Conservation (phyloP, 176 grass and related monocot species). For the bread wheat (Triticum aestivum) region DNA sequence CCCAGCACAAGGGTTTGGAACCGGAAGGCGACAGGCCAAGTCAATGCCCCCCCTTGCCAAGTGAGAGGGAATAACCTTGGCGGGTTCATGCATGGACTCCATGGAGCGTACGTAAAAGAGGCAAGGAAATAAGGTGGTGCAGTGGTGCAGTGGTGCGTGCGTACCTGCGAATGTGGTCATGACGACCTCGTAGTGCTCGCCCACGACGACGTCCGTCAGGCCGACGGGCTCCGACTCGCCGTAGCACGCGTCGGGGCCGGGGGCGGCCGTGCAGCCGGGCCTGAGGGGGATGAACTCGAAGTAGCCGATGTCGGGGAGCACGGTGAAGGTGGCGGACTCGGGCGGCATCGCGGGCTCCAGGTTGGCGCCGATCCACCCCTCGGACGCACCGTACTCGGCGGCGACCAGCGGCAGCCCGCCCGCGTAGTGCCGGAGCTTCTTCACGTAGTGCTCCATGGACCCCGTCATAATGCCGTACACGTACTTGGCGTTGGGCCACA, state of each 20-base stretch:
- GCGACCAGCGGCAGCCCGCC: constrained; percentile 67
- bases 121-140: neutral
- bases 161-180: constrained; percentile 94
- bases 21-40: neutral
- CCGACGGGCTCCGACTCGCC: constrained; percentile 54
- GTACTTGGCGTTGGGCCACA: constrained; percentile 83
- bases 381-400: constrained; percentile 83
- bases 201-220: constrained; percentile 67
- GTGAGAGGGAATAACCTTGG: neutral
- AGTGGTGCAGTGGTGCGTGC: neutral
- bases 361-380: constrained; percentile 80
- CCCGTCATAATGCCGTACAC: constrained; percentile 94
- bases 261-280: neutral
- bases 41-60: constrained; percentile 6
- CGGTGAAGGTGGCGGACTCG: constrained; percentile 64
- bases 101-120: neutral
- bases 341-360: constrained; percentile 59
- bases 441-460: constrained; percentile 85
- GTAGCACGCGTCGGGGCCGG: neutral
- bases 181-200: constrained; percentile 82
- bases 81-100: neutral
- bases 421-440: constrained; percentile 86
- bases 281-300: constrained; percentile 88
- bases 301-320: constrained; percentile 85
- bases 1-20: constrained; percentile 29